Evolutionary conservation across 371 early-diverging fungal genomes (phyloP), one percentile per base, ranked within the genome.

Genomic region (Mucor plumbeus): DNA sequence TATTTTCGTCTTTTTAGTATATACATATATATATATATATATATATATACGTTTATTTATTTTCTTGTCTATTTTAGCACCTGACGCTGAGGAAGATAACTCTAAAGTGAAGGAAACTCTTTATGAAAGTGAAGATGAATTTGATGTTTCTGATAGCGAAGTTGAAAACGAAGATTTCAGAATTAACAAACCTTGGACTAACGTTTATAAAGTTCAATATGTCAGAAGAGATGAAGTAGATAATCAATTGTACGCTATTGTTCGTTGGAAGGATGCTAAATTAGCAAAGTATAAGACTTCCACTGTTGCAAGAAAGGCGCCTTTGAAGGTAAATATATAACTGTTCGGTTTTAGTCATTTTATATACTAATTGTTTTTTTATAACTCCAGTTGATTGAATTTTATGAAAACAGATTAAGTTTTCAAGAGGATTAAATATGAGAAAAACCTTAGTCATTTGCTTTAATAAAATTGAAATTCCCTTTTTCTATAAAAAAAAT

Each of bases 301-400:
- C 10, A 21, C 34, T 9, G 17, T 72, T 11, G 48, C 48, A 26
- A 21, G 26, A n/a, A 71, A 54, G 39, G 47, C 33, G 17, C 71
- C 71, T 15, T 8, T 47, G 34, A 15, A 21, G 31, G 65, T 65
- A 65, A 64, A 13, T 15, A 34, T 33, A 10, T 31, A 19, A 3
- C 0, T 7, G 10, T 26, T 26, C 26, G 3, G 26, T 5, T 9
- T 38, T 57, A n/a, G 5, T 17, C 38, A 13, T 17, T 21, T 14
- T 50, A 15, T 3, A n/a, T 34, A 13, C 15, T 38, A 38, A 38
- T 38, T 38, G 1, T 7, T 3, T 5, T 35, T 10, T 43, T 47
- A n/a, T 44, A 39, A 14, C 26, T 43, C 15, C 62, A 71, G 71
- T 48, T 71, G 35, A 63, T 71, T 31, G 48, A 68, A n/a, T 72